These are phyloP conservation scores for Saccharomycopsis hybrid DNA, from an alignment of 1,139 yeast genomes.

Conservation along the genomic window DNA sequence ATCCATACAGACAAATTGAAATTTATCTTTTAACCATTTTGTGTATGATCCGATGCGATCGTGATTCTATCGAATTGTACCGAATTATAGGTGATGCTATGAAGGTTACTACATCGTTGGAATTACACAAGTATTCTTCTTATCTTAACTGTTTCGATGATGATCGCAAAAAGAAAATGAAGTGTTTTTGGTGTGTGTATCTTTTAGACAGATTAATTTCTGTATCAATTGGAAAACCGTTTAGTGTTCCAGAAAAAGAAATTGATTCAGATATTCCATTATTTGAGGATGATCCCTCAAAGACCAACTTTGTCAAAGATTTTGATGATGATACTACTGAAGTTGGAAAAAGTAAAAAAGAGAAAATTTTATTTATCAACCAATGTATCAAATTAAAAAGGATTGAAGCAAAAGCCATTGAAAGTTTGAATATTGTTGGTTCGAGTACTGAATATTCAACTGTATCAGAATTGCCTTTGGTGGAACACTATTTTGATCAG, in stretches of 20 bases:
- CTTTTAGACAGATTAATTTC: conserved; percentile 49
- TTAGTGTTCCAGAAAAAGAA: conserved; percentile 39
- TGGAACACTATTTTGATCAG: conserved; percentile 39
- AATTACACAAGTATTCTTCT: conserved; percentile 34
- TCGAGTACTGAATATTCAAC: conserved; percentile 26
- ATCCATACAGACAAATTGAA: conserved; percentile 34
- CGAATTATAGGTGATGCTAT: conserved; percentile 46
- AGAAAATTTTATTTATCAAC: conserved; percentile 39
- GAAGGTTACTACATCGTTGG: conserved; percentile 34
- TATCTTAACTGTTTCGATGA: conserved; percentile 27
- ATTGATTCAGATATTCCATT: conserved; percentile 42
- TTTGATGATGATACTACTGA: conserved; percentile 3
- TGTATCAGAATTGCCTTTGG: conserved; percentile 35
- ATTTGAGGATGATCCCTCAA: conserved; percentile 36
- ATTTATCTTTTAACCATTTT: conserved; percentile 42
- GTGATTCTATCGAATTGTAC: conserved; percentile 46
- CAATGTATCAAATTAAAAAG: conserved; percentile 47
- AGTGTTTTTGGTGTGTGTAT: conserved; percentile 56
- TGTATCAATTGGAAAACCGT: conserved; percentile 50
- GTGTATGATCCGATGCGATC: conserved; percentile 49
- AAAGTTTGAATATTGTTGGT: conserved; percentile 38
- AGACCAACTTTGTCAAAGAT: conserved; percentile 22
- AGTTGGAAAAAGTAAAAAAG: not conserved
- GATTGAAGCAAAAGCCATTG: conserved; percentile 50
- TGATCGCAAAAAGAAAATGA: conserved; percentile 35